Evolutionary conservation across 805 yeast species (phyloP).

Genomic region (Starmerella floricola): DNA sequence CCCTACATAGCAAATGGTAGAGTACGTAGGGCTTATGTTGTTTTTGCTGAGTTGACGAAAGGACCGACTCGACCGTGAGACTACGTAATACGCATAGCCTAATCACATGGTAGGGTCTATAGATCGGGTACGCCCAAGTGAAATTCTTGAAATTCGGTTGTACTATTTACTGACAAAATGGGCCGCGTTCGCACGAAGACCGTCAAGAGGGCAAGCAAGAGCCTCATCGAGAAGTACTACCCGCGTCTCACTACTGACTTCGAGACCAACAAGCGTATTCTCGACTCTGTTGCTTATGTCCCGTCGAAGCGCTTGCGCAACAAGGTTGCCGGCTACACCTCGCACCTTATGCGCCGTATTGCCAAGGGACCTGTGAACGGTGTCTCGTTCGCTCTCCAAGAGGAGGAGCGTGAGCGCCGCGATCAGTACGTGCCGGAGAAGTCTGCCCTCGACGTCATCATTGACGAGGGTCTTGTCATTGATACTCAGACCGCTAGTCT

Average conservation of each 20-base stretch:
- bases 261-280: constrained; percentile 99
- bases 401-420: constrained; percentile 99
- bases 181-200: constrained; percentile 99
- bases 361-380: constrained; percentile 99
- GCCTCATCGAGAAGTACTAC: constrained; percentile 97
- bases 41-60: background rate
- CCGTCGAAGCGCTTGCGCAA: constrained; percentile 99
- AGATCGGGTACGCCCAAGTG: background rate
- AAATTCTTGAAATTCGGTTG: constrained; percentile 18
- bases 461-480: constrained; percentile 91
- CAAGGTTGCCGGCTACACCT: constrained; percentile 99
- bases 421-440: constrained; percentile 99
- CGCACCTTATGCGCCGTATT: constrained; percentile 99
- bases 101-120: background rate
- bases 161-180: constrained; percentile 29
- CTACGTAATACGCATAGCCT: background rate
- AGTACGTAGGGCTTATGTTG: constrained; percentile 3
- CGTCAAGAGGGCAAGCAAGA: constrained; percentile 99
- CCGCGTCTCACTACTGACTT: constrained; percentile 99
- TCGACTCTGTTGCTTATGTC: constrained; percentile 96
- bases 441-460: constrained; percentile 96
- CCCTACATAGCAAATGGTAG: no score
- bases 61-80: no score
- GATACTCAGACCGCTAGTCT: constrained; percentile 94
- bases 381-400: constrained; percentile 99